Base-by-base conservation (phyloP, 1,284 basidiomycete species). In the Ustilago lituana region DNA sequence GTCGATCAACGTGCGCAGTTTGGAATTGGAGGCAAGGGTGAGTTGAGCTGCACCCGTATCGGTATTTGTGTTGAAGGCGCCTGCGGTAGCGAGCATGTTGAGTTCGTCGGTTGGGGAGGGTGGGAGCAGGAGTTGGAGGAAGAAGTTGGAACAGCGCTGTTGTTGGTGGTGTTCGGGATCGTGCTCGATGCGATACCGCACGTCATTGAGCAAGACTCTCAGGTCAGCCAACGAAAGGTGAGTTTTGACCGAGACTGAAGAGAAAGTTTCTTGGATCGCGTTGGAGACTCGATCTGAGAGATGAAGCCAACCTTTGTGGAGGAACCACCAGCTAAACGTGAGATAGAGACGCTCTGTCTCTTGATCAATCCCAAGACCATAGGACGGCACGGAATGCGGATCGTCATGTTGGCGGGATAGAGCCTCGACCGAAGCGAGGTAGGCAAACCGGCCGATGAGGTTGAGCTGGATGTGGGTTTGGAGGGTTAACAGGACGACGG, bases 271-370 rank as follows among this genome's bases (percentile, higher is more conserved):
- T 76, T 92, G 89, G 0, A 93, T 91, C 0, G 88, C 90, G 38
- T 86, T 83, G 65, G 88, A 83, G 1, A 93, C 90, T 20, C 90
- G 84, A 66, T 89, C 88, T 1, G 88, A 88, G 0, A 94, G 86
- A 52, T 90, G 88, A 73, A 90, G 89, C 91, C 93, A 94, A 0
- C 93, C 93, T 4, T 91, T 89, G 75, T 95, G 90, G 52, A 95
- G 79, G 43, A 94, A 86, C 91, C 92, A 94, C 91, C 92, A 95
- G 47, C 88, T 91, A 65, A 94, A 87, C 0, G 91, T 93, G 55
- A 95, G 85, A 77, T 89, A 94, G 76, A 89, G 89, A 63, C 87
- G 84, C 82, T 94, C 91, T 1, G 88, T 87, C 49, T 89, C 87
- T 33, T 89, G 68, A 24, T 64, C 66, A 5, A 80, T 55, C 12